Conservation (phyloP, 2,329 filamentous ascomycete species). For the Pyricularia pennisetigena region DNA sequence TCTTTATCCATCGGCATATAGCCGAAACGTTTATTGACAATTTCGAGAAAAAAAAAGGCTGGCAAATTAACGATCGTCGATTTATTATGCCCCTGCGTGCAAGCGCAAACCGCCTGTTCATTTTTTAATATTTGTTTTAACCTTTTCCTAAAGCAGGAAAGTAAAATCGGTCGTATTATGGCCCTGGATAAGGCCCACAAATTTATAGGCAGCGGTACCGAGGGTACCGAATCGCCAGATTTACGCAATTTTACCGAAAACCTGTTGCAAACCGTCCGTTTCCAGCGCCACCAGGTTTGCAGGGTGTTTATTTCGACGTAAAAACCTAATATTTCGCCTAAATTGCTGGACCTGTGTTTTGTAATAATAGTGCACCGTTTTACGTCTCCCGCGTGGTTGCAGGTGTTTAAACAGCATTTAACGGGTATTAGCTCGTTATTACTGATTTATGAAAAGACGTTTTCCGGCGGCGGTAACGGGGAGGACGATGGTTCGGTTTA, state of each 20-base stretch:
- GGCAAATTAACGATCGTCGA: conserved; percentile 38
- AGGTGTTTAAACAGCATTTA: conserved; percentile 17
- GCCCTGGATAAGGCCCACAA: conserved; percentile 75
- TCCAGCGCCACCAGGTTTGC: conserved; percentile 52
- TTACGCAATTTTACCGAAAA: conserved; percentile 48
- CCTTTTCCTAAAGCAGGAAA: conserved; percentile 49
- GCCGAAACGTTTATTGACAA: not conserved
- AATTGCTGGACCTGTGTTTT: conserved; percentile 60
- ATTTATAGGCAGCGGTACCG: conserved; percentile 39
- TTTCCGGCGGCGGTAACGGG: not conserved
- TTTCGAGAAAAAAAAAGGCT: conserved; percentile 10
- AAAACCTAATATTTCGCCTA: conserved; percentile 61
- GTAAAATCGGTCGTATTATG: conserved; percentile 44
- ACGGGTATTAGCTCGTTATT: conserved; percentile 16
- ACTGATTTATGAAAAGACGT: conserved; percentile 11
- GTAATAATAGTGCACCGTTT: conserved; percentile 70
- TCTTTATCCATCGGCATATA: not conserved
- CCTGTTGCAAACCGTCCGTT: conserved; percentile 49
- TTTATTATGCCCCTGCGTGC: too few species aligned
- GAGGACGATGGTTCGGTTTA: conserved; percentile 4
- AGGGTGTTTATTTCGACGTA: conserved; percentile 67
- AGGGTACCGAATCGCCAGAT: conserved; percentile 35
- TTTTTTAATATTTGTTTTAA: conserved; percentile 64
- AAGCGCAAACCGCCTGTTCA: conserved; percentile 54
- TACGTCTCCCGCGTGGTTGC: conserved; percentile 26